Base-by-base conservation (phyloP, 345 rosid genomes). In the Hypericum androsaemum region DNA sequence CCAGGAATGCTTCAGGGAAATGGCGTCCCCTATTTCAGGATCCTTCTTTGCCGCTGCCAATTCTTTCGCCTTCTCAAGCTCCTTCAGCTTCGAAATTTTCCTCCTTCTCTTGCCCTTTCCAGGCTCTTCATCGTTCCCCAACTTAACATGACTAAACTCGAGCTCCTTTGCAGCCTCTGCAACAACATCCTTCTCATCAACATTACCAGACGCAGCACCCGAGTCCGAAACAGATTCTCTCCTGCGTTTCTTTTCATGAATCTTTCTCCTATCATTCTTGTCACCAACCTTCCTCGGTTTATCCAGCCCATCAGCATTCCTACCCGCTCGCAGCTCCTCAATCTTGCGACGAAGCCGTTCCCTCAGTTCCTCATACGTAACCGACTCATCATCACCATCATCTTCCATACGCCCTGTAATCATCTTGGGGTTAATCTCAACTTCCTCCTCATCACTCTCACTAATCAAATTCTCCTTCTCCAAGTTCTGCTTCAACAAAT, bases 111-210 rank as follows among this genome's bases (percentile, higher is more conserved):
- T 80, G 2, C 32, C 32, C 63, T 71, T 84, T 50, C 68, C 81
- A 35, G 53, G 64, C 47, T 74, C 77, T 22, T 65, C 81, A 9
- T 78, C 90, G 47, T 65, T 61, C 48, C 85, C 98, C 1, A 84
- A 70, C 66, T 87, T 90, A 51, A 90, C 76, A 46, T 74, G 80
- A 56, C 84, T 68, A 58, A 76, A 85, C 17, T 84, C 70, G 47
- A 90, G 86, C 37, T 75, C 89, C 73, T 78, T 79, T 12, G 95
- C 67, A 14, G 95, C 98, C 54, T 90, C 89, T 39, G 64, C n/a
- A n/a, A n/a, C 82, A 5, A 72, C 78, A 42, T 78, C 80, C 66
- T 65, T 76, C 72, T n/a, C n/a, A n/a, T 79, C 74, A 52, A 70
- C 72, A 44, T 77, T 75, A 64, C 66, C 80, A 9, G 37, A 51